These are phyloP conservation scores for Fraxinus anomala DNA, from an alignment of 257 asterid genomes.

Conservation along the genomic window DNA sequence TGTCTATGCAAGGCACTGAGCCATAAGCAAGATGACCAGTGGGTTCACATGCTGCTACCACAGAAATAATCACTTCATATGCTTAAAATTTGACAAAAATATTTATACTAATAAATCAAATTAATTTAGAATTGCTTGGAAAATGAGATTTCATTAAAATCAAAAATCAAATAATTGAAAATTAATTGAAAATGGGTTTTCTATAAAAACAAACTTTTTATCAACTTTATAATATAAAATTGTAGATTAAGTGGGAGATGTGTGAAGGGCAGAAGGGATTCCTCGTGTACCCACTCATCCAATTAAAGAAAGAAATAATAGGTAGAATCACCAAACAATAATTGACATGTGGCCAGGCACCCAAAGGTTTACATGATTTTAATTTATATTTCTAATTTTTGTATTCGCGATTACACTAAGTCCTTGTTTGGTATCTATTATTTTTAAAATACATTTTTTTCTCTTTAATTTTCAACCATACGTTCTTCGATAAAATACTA, in stretches of 20 bases:
- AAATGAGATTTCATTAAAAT: neutral
- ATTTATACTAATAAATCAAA: neutral
- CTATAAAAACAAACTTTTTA: neutral
- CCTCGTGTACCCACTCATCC: conserved; percentile 32
- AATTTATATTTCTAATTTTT: neutral
- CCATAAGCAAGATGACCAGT: conserved; percentile 28
- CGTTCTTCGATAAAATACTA: too few species aligned
- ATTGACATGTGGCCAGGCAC: conserved; percentile 9
- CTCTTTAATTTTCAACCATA: too few species aligned
- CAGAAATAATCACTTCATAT: neutral
- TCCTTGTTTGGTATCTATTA: too few species aligned
- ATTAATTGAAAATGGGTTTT: neutral
- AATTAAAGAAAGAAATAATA: neutral
- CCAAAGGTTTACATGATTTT: neutral
- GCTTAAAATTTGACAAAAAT: neutral
- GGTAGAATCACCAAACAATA: neutral
- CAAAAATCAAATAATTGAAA: too few species aligned
- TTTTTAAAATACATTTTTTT: too few species aligned
- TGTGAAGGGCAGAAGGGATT: conserved; percentile 30
- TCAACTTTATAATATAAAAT: conserved; percentile 20
- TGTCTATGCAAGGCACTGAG: conserved; percentile 32
- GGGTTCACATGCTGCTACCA: conserved; percentile 36
- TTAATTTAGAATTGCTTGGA: neutral
- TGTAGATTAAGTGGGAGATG: conserved; percentile 25
- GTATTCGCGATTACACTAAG: too few species aligned